phyloP scores from a whole-genome alignment of 129 eudicot genomes.

The Flaveria robusta region DNA sequence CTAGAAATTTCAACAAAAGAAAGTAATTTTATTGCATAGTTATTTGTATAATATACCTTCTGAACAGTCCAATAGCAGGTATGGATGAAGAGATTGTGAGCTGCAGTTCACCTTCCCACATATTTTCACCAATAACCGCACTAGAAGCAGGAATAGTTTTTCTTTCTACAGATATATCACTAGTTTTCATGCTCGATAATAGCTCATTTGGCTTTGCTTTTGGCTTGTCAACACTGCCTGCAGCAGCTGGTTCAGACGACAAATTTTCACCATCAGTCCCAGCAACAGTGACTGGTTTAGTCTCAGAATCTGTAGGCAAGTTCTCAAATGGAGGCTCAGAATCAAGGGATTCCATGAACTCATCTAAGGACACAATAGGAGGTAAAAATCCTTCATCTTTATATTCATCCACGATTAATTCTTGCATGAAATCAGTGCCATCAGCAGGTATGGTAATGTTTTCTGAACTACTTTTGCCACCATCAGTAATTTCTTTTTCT shows the following conservation, averaged over 20 bases:
- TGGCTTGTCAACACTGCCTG: constrained; percentile 27
- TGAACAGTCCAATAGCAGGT: constrained; percentile 55
- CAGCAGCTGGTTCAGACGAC: constrained; percentile 37
- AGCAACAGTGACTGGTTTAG: constrained; percentile 20
- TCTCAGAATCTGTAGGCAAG: constrained; percentile 41
- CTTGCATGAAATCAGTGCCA: constrained; percentile 88
- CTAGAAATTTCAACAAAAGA: neutral
- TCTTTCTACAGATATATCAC: constrained; percentile 29
- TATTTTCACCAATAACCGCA: constrained; percentile 36
- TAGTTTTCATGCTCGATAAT: constrained; percentile 30
- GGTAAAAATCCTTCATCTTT: constrained; percentile 65
- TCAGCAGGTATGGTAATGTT: constrained; percentile 73
- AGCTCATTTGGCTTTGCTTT: constrained; percentile 23
- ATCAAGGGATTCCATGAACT: constrained; percentile 80
- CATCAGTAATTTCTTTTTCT: constrained; percentile 30
- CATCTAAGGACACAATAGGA: constrained; percentile 82
- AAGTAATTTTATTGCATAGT: neutral
- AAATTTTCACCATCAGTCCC: constrained; percentile 27
- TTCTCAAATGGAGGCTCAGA: constrained; percentile 75
- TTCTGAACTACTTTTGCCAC: constrained; percentile 35
- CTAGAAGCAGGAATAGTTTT: constrained; percentile 28
- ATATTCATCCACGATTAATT: constrained; percentile 72
- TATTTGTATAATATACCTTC: constrained; percentile 45
- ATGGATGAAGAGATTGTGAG: constrained; percentile 57
- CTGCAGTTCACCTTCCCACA: constrained; percentile 80